These are phyloP conservation scores for Alternaria conjuncta DNA, from an alignment of 2,329 filamentous ascomycete genomes.

Conservation along the genomic window DNA sequence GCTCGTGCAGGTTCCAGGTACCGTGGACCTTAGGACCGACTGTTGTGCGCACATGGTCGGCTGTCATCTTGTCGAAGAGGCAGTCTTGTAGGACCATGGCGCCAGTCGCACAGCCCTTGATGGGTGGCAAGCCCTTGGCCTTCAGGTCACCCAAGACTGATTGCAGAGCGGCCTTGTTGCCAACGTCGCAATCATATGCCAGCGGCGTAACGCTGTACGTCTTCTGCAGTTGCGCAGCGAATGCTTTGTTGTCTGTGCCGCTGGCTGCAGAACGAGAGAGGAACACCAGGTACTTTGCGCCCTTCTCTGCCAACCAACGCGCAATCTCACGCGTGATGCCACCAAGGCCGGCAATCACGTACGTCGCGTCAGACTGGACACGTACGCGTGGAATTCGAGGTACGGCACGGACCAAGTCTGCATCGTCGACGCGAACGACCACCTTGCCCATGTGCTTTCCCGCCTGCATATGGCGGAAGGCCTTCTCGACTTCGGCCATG, in stretches of 20 bases:
- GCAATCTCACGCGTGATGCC: conserved; percentile 29
- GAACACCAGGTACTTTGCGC: conserved; percentile 28
- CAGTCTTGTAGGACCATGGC: conserved; percentile 35
- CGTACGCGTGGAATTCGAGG: neutral
- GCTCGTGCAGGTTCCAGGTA: conserved; percentile 37
- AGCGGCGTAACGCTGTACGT: neutral
- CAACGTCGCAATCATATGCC: conserved; percentile 3
- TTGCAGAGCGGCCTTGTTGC: neutral
- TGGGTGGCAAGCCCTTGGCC: conserved; percentile 24
- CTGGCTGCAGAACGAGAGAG: conserved; percentile 19
- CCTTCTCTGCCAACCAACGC: conserved; percentile 22
- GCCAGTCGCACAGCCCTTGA: conserved; percentile 34
- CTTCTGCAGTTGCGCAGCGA: neutral
- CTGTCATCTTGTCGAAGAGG: conserved; percentile 19
- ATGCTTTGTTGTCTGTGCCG: conserved; percentile 1
- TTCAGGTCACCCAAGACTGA: neutral
- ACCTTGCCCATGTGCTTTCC: conserved; percentile 51
- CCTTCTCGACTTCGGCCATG: conserved; percentile 7
- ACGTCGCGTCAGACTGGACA: conserved; percentile 22
- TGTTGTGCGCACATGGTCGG: conserved; percentile 1
- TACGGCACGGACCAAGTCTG: conserved; percentile 17
- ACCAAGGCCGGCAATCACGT: conserved; percentile 29
- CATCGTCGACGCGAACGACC: conserved; percentile 36
- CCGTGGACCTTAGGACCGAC: conserved; percentile 42
- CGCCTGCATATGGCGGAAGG: conserved; percentile 27